Conservation (phyloP, 805 yeast genomes). For the Torulaspora microellipsoides region DNA sequence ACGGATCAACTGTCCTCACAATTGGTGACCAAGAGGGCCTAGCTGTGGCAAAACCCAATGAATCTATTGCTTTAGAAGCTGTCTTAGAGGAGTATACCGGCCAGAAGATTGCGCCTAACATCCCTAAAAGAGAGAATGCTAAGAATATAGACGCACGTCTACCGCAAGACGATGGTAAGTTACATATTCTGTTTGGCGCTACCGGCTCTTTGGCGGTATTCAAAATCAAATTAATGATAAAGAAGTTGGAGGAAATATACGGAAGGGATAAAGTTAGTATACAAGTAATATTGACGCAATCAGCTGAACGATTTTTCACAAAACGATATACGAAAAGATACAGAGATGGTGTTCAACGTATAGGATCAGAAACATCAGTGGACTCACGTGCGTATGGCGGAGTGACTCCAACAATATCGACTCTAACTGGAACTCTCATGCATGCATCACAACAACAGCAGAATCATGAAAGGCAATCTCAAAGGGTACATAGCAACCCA, state of each 20-base stretch:
- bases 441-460: slow-evolving; percentile 7
- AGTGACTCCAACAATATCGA: not conserved
- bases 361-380: slow-evolving; percentile 13
- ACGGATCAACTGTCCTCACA: not conserved
- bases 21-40: slow-evolving; percentile 8
- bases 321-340: slow-evolving; percentile 19
- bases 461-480: slow-evolving; percentile 6
- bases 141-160: slow-evolving; percentile 56
- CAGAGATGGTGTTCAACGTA: slow-evolving; percentile 13
- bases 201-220: slow-evolving; percentile 86
- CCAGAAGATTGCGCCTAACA: slow-evolving; percentile 16
- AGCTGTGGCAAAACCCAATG: slow-evolving; percentile 5
- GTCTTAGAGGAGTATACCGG: slow-evolving; percentile 12
- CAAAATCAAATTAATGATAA: slow-evolving; percentile 72
- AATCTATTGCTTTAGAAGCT: slow-evolving; percentile 7
- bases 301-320: slow-evolving; percentile 71
- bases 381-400: slow-evolving; percentile 11
- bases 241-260: slow-evolving; percentile 74
- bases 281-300: slow-evolving; percentile 78
- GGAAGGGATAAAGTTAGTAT: slow-evolving; percentile 71
- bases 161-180: slow-evolving; percentile 80
- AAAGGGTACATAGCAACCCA: slow-evolving; percentile 10
- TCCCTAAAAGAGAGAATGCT: slow-evolving; percentile 39
- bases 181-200: slow-evolving; percentile 80
- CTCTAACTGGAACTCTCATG: not conserved